Evolutionary conservation across 768 basidiomycete species (phyloP).

Genomic region (Boletus sp.): DNA sequence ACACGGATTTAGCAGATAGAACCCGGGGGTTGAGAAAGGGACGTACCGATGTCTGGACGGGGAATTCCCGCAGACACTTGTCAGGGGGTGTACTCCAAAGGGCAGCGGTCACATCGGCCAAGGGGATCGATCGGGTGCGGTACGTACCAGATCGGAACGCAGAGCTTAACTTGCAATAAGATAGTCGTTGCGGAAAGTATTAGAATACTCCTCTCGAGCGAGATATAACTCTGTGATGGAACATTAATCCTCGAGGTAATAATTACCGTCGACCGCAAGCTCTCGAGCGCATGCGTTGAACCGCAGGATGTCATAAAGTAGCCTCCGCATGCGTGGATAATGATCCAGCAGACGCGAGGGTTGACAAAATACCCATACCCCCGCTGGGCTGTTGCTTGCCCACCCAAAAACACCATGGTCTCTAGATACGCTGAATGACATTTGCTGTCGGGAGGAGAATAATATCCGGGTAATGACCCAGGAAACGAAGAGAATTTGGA

Average conservation of each 20-base stretch:
- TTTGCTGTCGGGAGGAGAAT: conserved; percentile 57
- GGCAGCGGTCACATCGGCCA: conserved; percentile 74
- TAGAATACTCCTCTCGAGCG: conserved; percentile 60
- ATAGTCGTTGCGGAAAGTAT: conserved; percentile 69
- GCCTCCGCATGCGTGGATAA: conserved; percentile 58
- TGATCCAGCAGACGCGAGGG: conserved; percentile 51
- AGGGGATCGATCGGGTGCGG: neutral
- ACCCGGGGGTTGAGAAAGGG: neutral
- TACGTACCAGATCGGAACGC: neutral
- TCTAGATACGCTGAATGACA: conserved; percentile 77
- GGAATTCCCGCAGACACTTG: conserved; percentile 66
- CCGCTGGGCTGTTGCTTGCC: conserved; percentile 61
- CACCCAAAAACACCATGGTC: conserved; percentile 63
- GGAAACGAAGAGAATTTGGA: conserved; percentile 74
- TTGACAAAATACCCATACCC: conserved; percentile 65
- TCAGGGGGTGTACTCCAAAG: conserved; percentile 79
- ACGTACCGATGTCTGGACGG: conserved; percentile 58
- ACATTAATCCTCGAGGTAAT: conserved; percentile 27
- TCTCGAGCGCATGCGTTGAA: conserved; percentile 69
- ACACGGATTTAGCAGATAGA: neutral
- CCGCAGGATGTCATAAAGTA: conserved; percentile 66
- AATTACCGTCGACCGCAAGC: conserved; percentile 34
- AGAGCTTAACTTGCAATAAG: conserved; percentile 55
- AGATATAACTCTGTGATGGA: conserved; percentile 58
- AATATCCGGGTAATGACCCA: conserved; percentile 46